Evolutionary conservation across 2,329 filamentous ascomycete species (phyloP).

Genomic region (Xylaria arbuscula): DNA sequence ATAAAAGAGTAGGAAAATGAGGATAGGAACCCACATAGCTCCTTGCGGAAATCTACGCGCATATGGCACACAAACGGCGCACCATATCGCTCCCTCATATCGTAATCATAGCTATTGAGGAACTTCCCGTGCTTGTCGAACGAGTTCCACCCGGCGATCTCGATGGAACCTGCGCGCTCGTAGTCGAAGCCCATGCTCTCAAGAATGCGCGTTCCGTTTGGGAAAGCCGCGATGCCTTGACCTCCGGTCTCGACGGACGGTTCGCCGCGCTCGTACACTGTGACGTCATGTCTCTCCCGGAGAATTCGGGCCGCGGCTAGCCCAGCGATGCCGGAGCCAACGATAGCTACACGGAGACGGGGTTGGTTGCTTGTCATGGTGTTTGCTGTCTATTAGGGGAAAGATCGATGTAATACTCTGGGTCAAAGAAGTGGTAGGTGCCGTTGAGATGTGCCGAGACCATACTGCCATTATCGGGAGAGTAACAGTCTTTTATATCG

Average conservation of each 20-base stretch:
- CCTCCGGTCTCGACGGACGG: slow-evolving; percentile 39
- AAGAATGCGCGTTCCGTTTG: slow-evolving; percentile 43
- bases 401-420: not conserved
- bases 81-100: slow-evolving; percentile 40
- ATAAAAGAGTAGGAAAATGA: not conserved
- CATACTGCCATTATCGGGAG: not conserved
- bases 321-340: slow-evolving; percentile 44
- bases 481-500: slow-evolving; percentile 11
- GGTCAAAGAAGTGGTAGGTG: not conserved
- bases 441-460: not conserved
- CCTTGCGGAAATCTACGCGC: slow-evolving; percentile 42
- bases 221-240: slow-evolving; percentile 42
- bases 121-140: slow-evolving; percentile 39
- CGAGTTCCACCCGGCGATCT: slow-evolving; percentile 35
- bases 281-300: slow-evolving; percentile 41
- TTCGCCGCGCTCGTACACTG: slow-evolving; percentile 43
- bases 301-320: slow-evolving; percentile 43
- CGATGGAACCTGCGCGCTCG: slow-evolving; percentile 39
- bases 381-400: slow-evolving; percentile 3
- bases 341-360: slow-evolving; percentile 40
- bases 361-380: slow-evolving; percentile 17
- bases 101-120: slow-evolving; percentile 35
- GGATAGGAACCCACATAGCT: slow-evolving; percentile 23
- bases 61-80: slow-evolving; percentile 39
- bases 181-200: slow-evolving; percentile 40